phyloP scores from a whole-genome alignment of 192 early-diverging fungal genomes.

The Linnemannia elongata region DNA sequence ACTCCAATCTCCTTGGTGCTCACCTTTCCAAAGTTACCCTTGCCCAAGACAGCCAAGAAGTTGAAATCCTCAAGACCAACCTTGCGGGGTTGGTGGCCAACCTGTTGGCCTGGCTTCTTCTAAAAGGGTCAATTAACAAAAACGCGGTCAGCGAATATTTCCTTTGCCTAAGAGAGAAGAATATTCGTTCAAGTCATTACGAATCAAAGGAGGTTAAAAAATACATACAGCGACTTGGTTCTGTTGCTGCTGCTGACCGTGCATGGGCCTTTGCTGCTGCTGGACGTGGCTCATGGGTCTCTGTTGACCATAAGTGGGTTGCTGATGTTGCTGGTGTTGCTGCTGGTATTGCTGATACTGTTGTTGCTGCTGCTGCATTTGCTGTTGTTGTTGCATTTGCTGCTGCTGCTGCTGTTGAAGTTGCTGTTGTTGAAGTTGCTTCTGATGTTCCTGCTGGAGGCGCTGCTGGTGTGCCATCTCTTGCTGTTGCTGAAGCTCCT shows the following conservation, averaged over 20 bases:
- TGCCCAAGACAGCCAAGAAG: constrained; percentile 95
- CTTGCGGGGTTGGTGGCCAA: constrained; percentile 59
- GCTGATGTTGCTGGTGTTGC: constrained; percentile 54
- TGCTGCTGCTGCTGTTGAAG: constrained; percentile 43
- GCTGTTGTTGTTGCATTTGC: constrained; percentile 48
- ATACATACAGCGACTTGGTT: constrained; percentile 41
- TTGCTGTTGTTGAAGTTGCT: constrained; percentile 63
- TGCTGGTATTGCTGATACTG: constrained; percentile 37
- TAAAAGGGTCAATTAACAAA: background rate
- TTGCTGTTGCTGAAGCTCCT: constrained; percentile 52
- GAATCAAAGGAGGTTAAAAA: background rate
- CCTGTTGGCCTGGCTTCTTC: constrained; percentile 36
- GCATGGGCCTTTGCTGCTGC: constrained; percentile 47
- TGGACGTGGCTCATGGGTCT: background rate
- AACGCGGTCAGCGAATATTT: background rate
- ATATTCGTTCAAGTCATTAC: background rate
- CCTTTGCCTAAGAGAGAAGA: background rate
- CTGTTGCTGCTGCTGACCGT: constrained; percentile 22
- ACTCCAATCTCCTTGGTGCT: background rate
- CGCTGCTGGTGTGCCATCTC: constrained; percentile 64
- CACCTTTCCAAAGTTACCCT: constrained; percentile 99
- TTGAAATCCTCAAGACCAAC: constrained; percentile 94
- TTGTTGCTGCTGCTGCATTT: constrained; percentile 13
- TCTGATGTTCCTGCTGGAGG: constrained; percentile 56
- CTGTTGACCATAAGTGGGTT: constrained; percentile 29